A percentile compares a stretch with the other conserved stretches of the same genome.
These are phyloP conservation scores for Grigorovia yakushimaensis DNA, from an alignment of 805 yeast genomes.

Conservation along the genomic window DNA sequence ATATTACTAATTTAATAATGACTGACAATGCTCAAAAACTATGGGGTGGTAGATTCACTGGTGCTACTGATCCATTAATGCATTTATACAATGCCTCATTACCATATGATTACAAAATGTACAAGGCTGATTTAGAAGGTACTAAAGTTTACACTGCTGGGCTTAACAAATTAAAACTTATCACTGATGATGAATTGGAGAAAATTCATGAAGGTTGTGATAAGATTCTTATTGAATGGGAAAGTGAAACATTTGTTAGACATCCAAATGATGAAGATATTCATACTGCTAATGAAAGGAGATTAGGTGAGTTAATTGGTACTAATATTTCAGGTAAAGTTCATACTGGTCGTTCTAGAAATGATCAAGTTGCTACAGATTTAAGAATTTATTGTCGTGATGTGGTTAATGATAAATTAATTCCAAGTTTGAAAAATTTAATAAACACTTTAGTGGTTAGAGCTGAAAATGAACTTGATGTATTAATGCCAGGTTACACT, in stretches of 20 bases:
- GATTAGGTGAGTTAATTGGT: conserved; percentile 94
- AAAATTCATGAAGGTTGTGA: conserved; percentile 81
- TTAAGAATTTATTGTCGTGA: conserved; percentile 91
- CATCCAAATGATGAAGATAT: conserved; percentile 75
- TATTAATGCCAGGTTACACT: conserved; percentile 97
- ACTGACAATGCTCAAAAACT: conserved; percentile 45
- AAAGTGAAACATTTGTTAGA: conserved; percentile 41
- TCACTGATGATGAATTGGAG: conserved; percentile 60
- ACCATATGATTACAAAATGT: conserved; percentile 94
- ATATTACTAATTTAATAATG: neutral
- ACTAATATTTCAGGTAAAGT: conserved; percentile 91
- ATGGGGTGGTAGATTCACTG: conserved; percentile 99
- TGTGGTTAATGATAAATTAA: conserved; percentile 48
- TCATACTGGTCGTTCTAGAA: conserved; percentile 98
- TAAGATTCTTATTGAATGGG: conserved; percentile 74
- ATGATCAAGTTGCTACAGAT: conserved; percentile 98
- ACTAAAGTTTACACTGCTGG: conserved; percentile 91
- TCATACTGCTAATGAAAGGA: conserved; percentile 97
- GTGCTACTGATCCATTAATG: conserved; percentile 95
- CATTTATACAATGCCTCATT: conserved; percentile 92
- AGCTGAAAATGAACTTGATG: conserved; percentile 79
- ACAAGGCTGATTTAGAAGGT: conserved; percentile 86
- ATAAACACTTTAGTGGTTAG: conserved; percentile 61
- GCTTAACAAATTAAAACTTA: conserved; percentile 62
- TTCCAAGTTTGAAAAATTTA: conserved; percentile 46